Evolutionary conservation across 441 rosid species (phyloP).

Genomic region (Brassica hybrid): DNA sequence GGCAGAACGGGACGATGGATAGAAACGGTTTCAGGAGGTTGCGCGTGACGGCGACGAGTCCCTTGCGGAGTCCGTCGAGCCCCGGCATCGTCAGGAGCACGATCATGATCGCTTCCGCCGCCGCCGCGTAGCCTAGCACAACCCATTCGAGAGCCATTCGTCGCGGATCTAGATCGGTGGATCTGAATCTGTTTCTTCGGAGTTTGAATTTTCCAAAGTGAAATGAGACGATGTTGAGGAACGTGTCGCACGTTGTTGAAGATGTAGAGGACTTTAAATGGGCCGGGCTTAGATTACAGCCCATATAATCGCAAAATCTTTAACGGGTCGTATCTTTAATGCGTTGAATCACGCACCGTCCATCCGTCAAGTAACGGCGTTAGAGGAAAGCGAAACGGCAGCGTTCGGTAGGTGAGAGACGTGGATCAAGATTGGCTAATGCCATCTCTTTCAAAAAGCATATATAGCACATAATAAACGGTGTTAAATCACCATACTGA

Average conservation of each 20-base stretch:
- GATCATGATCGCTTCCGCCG: slow-evolving; percentile 92
- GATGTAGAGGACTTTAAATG: neutral
- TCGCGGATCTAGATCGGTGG: slow-evolving; percentile 29
- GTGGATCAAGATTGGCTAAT: slow-evolving; percentile 31
- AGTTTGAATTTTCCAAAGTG: slow-evolving; percentile 9
- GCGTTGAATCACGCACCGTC: neutral
- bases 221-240: slow-evolving; percentile 1
- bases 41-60: slow-evolving; percentile 82
- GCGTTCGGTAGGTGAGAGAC: slow-evolving; percentile 37
- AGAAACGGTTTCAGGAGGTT: slow-evolving; percentile 89
- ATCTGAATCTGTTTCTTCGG: slow-evolving; percentile 39
- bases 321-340: slow-evolving; percentile 20
- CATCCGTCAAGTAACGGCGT: slow-evolving; percentile 39
- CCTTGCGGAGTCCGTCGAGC: slow-evolving; percentile 79
- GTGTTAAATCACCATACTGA: slow-evolving; percentile 1
- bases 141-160: slow-evolving; percentile 97
- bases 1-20: slow-evolving; percentile 90
- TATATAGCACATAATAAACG: slow-evolving; percentile 27
- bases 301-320: neutral
- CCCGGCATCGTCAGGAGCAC: slow-evolving; percentile 87
- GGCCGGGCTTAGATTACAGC: slow-evolving; percentile 4
- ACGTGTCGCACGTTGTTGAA: slow-evolving; percentile 14
- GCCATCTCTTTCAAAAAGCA: slow-evolving; percentile 29
- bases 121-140: slow-evolving; percentile 88
- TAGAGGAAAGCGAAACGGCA: slow-evolving; percentile 26